Evolutionary conservation across 768 basidiomycete species (phyloP).

Genomic region (Dendrothele bispora): DNA sequence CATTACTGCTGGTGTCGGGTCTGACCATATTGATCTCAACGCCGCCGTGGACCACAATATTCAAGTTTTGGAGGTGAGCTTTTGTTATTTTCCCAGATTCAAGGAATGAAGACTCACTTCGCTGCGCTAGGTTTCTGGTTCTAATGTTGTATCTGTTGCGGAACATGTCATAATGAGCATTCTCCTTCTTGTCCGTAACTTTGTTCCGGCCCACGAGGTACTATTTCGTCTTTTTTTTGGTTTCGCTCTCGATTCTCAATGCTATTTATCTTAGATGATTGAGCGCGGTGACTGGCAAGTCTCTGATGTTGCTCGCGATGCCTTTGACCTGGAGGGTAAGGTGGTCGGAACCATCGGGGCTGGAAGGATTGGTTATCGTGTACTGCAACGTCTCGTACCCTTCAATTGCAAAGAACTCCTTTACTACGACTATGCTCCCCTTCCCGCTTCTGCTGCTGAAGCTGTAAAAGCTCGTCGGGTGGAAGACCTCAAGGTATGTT

Average conservation of each 20-base stretch:
- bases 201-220: conserved; percentile 82
- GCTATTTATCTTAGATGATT: conserved; percentile 58
- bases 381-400: conserved; percentile 74
- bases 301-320: conserved; percentile 76
- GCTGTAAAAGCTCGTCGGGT: conserved; percentile 69
- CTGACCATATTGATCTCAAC: conserved; percentile 89
- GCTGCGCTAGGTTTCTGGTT: conserved; percentile 67
- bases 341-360: conserved; percentile 89
- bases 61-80: conserved; percentile 68
- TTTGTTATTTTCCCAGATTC: conserved; percentile 7
- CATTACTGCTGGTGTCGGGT: conserved; percentile 89
- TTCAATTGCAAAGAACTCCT: conserved; percentile 90
- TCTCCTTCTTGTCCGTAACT: conserved; percentile 88
- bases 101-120: background rate
- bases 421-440: conserved; percentile 83
- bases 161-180: conserved; percentile 93
- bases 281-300: conserved; percentile 87
- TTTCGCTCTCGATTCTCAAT: background rate
- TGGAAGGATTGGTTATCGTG: conserved; percentile 82
- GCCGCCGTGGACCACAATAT: conserved; percentile 79
- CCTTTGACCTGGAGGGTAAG: conserved; percentile 89
- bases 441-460: conserved; percentile 46
- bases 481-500: conserved; percentile 67
- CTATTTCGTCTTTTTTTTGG: conserved; percentile 14
- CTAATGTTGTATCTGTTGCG: conserved; percentile 88